Percentiles rank a stretch among this genome's conserved stretches.
Conservation (phyloP, 2,329 filamentous ascomycete genomes). For the Fusarium foetens region DNA sequence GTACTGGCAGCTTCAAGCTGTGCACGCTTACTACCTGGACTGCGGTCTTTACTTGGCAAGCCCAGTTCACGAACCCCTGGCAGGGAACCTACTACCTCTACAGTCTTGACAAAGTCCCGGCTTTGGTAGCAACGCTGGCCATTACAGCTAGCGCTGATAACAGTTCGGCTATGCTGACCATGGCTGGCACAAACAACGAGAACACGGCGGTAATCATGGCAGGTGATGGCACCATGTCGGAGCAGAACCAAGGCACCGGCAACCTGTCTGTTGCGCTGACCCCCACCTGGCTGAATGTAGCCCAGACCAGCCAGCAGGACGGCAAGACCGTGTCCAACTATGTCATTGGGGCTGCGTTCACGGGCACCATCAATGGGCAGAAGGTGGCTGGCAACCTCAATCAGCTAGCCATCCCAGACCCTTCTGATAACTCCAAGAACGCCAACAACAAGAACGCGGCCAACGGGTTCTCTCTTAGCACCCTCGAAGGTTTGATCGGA, state of each 20-base stretch:
- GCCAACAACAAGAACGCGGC: not conserved
- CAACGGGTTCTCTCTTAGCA: not conserved
- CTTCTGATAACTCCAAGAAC: not conserved
- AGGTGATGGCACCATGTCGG: not conserved
- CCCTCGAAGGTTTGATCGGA: not conserved
- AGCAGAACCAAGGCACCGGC: not conserved
- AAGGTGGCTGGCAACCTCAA: not conserved
- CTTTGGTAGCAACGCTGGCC: not conserved
- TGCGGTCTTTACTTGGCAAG: not conserved
- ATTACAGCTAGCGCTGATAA: not conserved
- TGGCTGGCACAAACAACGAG: not conserved
- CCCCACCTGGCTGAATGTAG: not conserved
- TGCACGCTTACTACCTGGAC: not conserved
- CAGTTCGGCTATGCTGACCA: not conserved
- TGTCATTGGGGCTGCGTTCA: not conserved
- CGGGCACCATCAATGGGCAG: not conserved
- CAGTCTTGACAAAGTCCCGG: not conserved
- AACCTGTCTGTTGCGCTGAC: not conserved
- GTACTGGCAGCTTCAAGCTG: not conserved
- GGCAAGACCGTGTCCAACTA: not conserved
- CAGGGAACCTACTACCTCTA: conserved; percentile 13
- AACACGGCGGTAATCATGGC: not conserved
- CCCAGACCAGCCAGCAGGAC: not conserved
- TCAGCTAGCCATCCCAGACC: not conserved
- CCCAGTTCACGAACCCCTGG: conserved; percentile 9